Conservation (phyloP, 2,329 filamentous ascomycete genomes). For the Fusarium dimerum region DNA sequence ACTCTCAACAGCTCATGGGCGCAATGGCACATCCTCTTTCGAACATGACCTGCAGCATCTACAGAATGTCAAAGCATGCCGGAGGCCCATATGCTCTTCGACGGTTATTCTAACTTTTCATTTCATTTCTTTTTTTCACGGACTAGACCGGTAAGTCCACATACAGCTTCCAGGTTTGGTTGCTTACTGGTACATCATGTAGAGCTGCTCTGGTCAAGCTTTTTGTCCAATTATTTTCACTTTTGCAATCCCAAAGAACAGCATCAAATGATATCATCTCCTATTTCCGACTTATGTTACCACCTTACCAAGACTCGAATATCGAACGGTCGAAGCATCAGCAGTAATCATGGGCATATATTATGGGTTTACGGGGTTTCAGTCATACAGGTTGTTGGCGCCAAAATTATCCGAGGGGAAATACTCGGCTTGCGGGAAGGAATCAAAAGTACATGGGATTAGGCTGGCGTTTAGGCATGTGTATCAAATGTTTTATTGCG, state of each 20-base stretch:
- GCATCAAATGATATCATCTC: neutral
- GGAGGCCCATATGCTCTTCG: too few species aligned
- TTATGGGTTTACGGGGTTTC: neutral
- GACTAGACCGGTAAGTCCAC: too few species aligned
- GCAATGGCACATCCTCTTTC: too few species aligned
- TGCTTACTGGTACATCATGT: too few species aligned
- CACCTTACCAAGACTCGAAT: neutral
- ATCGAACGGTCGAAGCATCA: neutral
- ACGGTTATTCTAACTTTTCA: too few species aligned
- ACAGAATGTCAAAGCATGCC: too few species aligned
- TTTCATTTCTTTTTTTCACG: too few species aligned
- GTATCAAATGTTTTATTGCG: neutral
- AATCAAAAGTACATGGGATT: neutral
- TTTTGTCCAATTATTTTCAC: neutral
- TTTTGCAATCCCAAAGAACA: neutral
- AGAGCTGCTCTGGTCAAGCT: neutral
- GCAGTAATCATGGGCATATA: neutral
- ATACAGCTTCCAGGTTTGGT: too few species aligned
- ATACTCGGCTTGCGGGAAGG: neutral
- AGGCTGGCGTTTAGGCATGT: neutral
- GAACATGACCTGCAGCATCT: too few species aligned
- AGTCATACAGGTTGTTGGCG: neutral
- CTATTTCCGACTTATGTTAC: neutral
- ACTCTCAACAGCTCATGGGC: too few species aligned
- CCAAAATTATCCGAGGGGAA: neutral